These are phyloP conservation scores for Fusarium sacchari DNA, from an alignment of 2,329 filamentous ascomycete genomes.

Conservation along the genomic window DNA sequence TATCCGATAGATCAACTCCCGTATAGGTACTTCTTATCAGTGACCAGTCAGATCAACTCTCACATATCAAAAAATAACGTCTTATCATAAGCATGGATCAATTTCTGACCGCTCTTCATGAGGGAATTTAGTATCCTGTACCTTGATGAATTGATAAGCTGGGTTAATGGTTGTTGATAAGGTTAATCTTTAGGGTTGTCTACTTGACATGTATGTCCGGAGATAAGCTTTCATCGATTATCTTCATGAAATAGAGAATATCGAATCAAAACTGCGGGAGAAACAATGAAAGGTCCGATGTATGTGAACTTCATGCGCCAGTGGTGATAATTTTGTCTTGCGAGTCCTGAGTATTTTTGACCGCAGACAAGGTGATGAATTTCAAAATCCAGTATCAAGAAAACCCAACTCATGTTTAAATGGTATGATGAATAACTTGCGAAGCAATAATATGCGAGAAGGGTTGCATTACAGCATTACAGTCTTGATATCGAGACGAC, in stretches of 20 bases:
- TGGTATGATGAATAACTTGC: rapidly evolving
- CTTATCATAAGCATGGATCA: conserved; percentile 9
- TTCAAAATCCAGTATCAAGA: neutral
- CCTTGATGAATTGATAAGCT: neutral
- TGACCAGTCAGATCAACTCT: neutral
- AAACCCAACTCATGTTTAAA: rapidly evolving
- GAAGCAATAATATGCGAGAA: too few species aligned
- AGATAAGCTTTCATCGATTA: neutral
- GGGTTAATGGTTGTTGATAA: neutral
- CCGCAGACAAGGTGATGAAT: rapidly evolving
- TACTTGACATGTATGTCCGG: neutral
- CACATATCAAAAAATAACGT: neutral
- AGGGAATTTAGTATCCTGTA: neutral
- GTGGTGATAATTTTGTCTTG: neutral
- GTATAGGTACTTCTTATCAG: neutral
- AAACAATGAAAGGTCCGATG: rapidly evolving
- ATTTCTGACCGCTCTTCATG: conserved; percentile 1
- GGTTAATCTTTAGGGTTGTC: neutral
- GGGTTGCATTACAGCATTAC: neutral
- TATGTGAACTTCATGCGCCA: neutral
- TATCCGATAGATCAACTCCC: conserved; percentile 15
- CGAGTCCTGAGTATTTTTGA: neutral
- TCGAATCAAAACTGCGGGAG: rapidly evolving
- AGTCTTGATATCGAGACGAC: too few species aligned
- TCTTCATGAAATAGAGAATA: neutral